phyloP scores from a whole-genome alignment of 2,329 filamentous ascomycete species.

The Sphaerulina vaccinii region DNA sequence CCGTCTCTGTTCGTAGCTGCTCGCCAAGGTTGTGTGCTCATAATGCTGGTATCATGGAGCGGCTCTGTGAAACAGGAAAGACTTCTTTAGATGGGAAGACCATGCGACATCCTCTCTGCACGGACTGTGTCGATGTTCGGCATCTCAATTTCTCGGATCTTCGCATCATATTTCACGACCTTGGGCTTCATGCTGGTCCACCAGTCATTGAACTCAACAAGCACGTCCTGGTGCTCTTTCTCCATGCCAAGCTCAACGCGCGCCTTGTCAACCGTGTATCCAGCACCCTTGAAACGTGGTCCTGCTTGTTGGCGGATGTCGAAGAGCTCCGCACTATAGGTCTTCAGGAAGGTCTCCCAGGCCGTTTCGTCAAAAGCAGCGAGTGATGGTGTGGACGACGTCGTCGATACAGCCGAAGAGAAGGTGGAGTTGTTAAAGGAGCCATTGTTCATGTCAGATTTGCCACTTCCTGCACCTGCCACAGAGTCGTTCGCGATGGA shows the following conservation, averaged over 20 bases:
- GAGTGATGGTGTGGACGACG: constrained; percentile 11
- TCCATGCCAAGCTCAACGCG: constrained; percentile 26
- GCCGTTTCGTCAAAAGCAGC: constrained; percentile 31
- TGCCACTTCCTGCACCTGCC: not conserved
- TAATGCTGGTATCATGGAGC: not conserved
- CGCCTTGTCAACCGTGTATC: constrained; percentile 30
- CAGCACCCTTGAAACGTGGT: constrained; percentile 44
- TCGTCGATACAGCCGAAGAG: not conserved
- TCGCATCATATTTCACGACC: constrained; percentile 35
- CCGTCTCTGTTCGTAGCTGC: not conserved
- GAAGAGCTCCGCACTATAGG: constrained; percentile 34
- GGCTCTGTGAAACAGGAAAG: too few relatives aligned
- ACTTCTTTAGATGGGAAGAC: constrained; percentile 19
- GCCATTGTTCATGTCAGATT: constrained; percentile 3
- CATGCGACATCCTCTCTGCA: constrained; percentile 21
- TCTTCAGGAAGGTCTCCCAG: constrained; percentile 34
- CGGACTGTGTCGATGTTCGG: constrained; percentile 22
- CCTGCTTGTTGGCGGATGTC: constrained; percentile 42
- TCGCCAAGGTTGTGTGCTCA: not conserved
- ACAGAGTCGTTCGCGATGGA: constrained; percentile 9
- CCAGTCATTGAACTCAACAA: constrained; percentile 41
- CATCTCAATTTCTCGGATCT: constrained; percentile 22
- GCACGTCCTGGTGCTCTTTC: constrained; percentile 26
- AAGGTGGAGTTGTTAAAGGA: constrained; percentile 14
- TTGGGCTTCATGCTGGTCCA: constrained; percentile 39